These are phyloP conservation scores for Fusarium stilboides DNA, from an alignment of 2,329 filamentous ascomycete species.

Conservation along the genomic window DNA sequence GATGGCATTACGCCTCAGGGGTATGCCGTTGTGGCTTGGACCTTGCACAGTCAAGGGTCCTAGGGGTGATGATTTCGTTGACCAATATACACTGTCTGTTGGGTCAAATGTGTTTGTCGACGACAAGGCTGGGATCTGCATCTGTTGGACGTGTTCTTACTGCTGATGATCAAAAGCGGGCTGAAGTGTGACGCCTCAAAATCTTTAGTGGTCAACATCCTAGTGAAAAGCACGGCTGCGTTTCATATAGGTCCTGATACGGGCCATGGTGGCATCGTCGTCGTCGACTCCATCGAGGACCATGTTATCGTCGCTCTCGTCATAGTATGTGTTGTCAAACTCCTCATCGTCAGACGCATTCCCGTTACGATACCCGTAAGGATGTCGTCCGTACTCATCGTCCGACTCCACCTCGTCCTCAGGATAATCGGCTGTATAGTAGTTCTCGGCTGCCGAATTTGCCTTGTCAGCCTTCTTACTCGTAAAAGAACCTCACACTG, in stretches of 20 bases:
- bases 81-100: constrained; percentile 13
- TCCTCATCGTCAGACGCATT: constrained; percentile 71
- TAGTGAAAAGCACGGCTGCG: constrained; percentile 52
- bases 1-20: constrained; percentile 33
- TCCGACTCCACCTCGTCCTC: constrained; percentile 84
- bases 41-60: constrained; percentile 13
- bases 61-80: neutral
- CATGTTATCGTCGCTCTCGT: constrained; percentile 57
- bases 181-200: constrained; percentile 35
- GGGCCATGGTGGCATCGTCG: constrained; percentile 58
- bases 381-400: constrained; percentile 65
- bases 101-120: neutral
- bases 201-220: constrained; percentile 22
- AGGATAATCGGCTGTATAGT: constrained; percentile 85
- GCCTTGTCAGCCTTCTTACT: constrained; percentile 34
- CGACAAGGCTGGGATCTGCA: constrained; percentile 7
- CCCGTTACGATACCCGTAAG: constrained; percentile 68
- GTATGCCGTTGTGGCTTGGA: constrained; percentile 36
- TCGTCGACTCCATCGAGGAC: constrained; percentile 56
- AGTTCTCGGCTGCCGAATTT: constrained; percentile 74
- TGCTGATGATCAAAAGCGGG: constrained; percentile 6
- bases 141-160: constrained; percentile 8
- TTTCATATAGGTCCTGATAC: constrained; percentile 58
- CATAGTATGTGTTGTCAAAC: constrained; percentile 60
- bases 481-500: constrained; percentile 3